phyloP scores from a whole-genome alignment of 2,329 filamentous ascomycete species.

The Aspergillus quadrilineatus region DNA sequence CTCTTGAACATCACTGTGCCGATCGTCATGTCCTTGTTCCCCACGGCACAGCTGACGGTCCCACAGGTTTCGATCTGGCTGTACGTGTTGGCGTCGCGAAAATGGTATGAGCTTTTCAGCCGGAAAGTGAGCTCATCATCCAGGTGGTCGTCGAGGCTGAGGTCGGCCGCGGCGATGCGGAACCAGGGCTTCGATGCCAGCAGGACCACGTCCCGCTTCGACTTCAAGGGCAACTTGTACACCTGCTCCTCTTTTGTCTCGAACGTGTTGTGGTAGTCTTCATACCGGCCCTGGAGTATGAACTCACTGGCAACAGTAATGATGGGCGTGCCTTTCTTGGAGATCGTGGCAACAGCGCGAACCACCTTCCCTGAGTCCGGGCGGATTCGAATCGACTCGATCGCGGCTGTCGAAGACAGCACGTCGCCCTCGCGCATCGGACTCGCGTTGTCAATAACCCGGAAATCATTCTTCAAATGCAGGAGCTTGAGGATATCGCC shows the following conservation, averaged over 20 bases:
- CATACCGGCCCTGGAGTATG: conserved; percentile 89
- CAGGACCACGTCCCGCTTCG: too few relatives aligned
- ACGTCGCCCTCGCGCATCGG: conserved; percentile 96
- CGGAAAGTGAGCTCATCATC: too few relatives aligned
- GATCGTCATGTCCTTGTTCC: conserved; percentile 31
- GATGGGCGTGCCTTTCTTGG: conserved; percentile 74
- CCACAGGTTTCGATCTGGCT: too few relatives aligned
- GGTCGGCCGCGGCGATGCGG: too few relatives aligned
- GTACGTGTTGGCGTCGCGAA: too few relatives aligned
- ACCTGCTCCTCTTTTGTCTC: conserved; percentile 95
- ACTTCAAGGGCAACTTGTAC: conserved; percentile 69
- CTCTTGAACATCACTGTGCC: background rate
- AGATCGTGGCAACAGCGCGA: conserved; percentile 94
- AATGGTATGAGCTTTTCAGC: too few relatives aligned
- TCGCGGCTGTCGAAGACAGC: conserved; percentile 85
- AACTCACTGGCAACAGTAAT: conserved; percentile 99
- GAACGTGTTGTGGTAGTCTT: conserved; percentile 96
- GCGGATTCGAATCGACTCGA: conserved; percentile 93
- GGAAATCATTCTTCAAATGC: conserved; percentile 94
- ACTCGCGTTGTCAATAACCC: conserved; percentile 93
- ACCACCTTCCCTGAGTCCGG: conserved; percentile 99
- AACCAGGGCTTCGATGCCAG: too few relatives aligned
- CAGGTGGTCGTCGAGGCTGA: too few relatives aligned
- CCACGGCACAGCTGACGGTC: conserved; percentile 83
- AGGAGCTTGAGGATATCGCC: conserved; percentile 95